Conservation (phyloP, 129 eudicot genomes). For the Tagetes erecta region DNA sequence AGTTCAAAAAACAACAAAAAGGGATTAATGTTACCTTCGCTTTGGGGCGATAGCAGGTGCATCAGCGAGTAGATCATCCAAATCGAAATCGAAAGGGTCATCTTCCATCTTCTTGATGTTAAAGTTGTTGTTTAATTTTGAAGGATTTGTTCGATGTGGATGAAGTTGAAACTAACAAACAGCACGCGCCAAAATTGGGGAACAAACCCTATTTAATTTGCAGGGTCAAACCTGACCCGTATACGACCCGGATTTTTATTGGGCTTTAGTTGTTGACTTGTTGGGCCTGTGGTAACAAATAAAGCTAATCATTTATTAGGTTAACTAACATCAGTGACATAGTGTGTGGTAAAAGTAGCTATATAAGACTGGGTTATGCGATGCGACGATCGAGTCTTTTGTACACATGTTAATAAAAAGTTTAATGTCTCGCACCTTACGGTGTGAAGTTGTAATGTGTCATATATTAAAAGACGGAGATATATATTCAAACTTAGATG, state of each 20-base stretch:
- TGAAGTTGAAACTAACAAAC: slow-evolving; percentile 4
- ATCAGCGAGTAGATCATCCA: slow-evolving; percentile 33
- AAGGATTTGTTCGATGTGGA: neutral
- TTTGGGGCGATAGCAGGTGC: slow-evolving; percentile 33
- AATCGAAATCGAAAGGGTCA: slow-evolving; percentile 39
- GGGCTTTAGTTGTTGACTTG: slow-evolving; percentile 3
- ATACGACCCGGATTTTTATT: neutral
- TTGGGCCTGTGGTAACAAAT: neutral
- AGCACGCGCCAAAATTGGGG: slow-evolving; percentile 37
- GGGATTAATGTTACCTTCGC: slow-evolving; percentile 12
- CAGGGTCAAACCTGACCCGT: slow-evolving; percentile 6
- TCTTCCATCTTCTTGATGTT: slow-evolving; percentile 30
- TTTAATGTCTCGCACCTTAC: no score
- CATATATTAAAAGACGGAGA: no score
- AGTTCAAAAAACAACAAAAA: neutral
- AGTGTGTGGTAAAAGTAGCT: no score
- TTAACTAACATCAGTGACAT: no score
- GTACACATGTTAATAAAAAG: no score
- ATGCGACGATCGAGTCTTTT: no score
- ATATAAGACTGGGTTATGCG: no score
- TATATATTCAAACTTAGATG: no score
- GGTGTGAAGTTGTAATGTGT: no score
- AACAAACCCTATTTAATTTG: slow-evolving; percentile 22
- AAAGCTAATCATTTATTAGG: no score
- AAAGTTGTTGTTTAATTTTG: neutral